Evolutionary conservation across 2,329 filamentous ascomycete genomes (phyloP).

Genomic region (Calonectria ilicicola): DNA sequence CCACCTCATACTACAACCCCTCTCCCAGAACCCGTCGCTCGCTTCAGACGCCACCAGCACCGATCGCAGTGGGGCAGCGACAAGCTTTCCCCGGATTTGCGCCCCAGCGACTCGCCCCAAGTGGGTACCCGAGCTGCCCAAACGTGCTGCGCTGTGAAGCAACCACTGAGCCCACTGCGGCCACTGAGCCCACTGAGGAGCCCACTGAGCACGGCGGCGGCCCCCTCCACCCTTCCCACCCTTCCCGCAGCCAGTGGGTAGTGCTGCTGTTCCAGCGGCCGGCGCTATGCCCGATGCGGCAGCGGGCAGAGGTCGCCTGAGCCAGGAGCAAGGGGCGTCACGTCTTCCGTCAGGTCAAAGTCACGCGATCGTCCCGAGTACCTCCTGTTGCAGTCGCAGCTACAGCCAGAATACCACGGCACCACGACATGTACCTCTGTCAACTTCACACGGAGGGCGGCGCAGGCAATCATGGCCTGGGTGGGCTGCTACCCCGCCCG

Average conservation of each 20-base stretch:
- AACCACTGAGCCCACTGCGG: conserved; percentile 19
- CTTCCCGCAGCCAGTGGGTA: conserved; percentile 21
- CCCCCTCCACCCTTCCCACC: conserved; percentile 1
- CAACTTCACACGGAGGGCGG: conserved; percentile 31
- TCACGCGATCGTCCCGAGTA: conserved; percentile 44
- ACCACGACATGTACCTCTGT: conserved; percentile 19
- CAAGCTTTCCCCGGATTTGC: conserved; percentile 52
- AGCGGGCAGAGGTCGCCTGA: conserved; percentile 41
- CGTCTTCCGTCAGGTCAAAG: conserved; percentile 46
- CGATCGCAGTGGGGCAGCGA: conserved; percentile 43
- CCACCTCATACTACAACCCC: neutral
- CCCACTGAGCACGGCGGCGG: neutral
- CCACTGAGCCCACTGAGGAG: conserved; percentile 3
- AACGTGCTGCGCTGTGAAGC: conserved; percentile 34
- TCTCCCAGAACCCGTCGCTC: conserved; percentile 30
- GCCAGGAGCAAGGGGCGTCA: conserved; percentile 42
- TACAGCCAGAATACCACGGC: conserved; percentile 3
- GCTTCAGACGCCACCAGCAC: conserved; percentile 37
- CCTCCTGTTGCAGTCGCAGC: conserved; percentile 20
- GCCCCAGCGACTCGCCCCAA: conserved; percentile 34
- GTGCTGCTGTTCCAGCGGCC: conserved; percentile 16
- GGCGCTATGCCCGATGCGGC: conserved; percentile 41
- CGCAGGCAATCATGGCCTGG: conserved; percentile 28
- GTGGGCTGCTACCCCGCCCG: conserved; percentile 56
- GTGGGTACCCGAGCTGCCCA: conserved; percentile 30